phyloP scores from a whole-genome alignment of 108 stramenopile species.

The Fragilariopsis cylindrus region DNA sequence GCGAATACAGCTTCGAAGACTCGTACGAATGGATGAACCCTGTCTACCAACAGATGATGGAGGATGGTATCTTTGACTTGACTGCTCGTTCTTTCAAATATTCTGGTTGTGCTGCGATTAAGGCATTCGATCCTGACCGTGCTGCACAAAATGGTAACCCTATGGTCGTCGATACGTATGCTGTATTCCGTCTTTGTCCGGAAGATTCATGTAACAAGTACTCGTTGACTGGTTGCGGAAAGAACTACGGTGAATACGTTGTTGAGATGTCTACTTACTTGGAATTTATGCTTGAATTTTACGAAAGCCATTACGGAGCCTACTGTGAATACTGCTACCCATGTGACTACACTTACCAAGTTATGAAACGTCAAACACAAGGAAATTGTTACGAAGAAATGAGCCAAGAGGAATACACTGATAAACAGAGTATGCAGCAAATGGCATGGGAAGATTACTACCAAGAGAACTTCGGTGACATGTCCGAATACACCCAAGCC shows the following conservation, averaged over 20 bases:
- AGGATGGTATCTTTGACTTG: conserved; percentile 58
- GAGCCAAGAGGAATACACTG: conserved; percentile 12
- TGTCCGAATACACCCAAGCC: conserved; percentile 10
- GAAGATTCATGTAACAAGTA: conserved; percentile 54
- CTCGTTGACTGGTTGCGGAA: conserved; percentile 58
- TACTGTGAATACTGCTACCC: conserved; percentile 76
- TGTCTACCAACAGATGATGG: conserved; percentile 18
- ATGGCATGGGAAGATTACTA: conserved; percentile 27
- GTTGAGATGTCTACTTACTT: conserved; percentile 77
- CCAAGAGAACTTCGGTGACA: conserved; percentile 20
- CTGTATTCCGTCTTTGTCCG: conserved; percentile 82
- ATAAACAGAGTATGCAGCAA: conserved; percentile 8
- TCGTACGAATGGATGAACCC: conserved; percentile 15
- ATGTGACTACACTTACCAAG: conserved; percentile 41
- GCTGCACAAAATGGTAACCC: conserved; percentile 31
- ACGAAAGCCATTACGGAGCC: conserved; percentile 53
- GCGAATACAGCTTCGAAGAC: conserved; percentile 21
- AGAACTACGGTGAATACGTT: conserved; percentile 86
- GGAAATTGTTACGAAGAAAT: conserved; percentile 7
- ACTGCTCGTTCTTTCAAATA: conserved; percentile 77
- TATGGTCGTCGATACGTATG: conserved; percentile 62
- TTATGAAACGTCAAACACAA: neutral
- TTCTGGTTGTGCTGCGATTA: conserved; percentile 79
- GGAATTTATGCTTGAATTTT: conserved; percentile 49
- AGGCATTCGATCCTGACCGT: conserved; percentile 53